A percentile compares a stretch with the other conserved stretches of the same genome.
These are phyloP conservation scores for Tulasnella calospora DNA, from an alignment of 768 basidiomycete species.

Conservation along the genomic window DNA sequence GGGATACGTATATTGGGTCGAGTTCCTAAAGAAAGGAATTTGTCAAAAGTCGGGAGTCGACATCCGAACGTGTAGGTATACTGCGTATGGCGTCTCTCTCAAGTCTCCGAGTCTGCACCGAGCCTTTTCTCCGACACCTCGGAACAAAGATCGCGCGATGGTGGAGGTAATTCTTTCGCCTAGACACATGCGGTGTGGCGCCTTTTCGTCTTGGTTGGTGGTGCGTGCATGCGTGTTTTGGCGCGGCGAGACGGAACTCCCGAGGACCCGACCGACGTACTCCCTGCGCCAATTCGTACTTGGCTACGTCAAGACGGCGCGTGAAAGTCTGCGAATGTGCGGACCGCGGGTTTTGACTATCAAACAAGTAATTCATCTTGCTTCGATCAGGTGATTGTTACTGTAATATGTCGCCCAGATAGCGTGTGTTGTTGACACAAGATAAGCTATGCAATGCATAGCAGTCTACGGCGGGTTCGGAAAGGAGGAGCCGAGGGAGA, in stretches of 20 bases:
- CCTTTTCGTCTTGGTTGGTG: neutral
- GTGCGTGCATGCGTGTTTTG: neutral
- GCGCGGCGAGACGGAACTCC: slow-evolving; percentile 4
- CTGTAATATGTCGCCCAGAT: neutral
- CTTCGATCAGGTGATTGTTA: neutral
- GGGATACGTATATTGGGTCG: neutral
- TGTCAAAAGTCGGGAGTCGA: neutral
- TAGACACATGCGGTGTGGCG: neutral
- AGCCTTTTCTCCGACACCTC: slow-evolving; percentile 4
- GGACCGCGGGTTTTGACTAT: neutral
- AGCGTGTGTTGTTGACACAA: neutral
- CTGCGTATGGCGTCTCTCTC: neutral
- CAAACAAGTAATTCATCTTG: neutral
- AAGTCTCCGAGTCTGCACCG: neutral
- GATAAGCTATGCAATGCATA: neutral
- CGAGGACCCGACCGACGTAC: neutral
- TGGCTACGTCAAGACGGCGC: neutral
- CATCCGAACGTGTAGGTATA: neutral
- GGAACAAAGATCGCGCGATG: neutral
- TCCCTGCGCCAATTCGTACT: neutral
- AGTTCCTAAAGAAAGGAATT: neutral
- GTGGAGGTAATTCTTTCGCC: neutral
- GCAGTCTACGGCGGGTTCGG: neutral
- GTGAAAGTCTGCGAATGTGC: neutral
- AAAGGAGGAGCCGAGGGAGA: neutral